Conservation (phyloP, 441 rosid genomes). For the Erodium texanum region DNA sequence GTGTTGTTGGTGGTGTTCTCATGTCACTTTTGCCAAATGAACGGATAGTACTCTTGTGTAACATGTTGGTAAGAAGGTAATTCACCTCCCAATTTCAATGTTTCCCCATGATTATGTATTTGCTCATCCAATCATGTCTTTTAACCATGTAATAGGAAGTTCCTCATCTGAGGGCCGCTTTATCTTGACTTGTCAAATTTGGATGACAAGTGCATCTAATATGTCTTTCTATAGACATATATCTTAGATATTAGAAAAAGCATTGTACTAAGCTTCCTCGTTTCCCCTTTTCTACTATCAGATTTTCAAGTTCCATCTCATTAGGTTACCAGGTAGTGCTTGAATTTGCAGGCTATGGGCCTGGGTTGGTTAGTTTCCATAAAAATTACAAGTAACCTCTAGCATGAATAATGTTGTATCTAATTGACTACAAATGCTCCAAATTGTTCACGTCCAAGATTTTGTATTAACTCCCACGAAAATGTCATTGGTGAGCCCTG, state of each 20-base stretch:
- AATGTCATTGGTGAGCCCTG: no score
- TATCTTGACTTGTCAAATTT: background rate
- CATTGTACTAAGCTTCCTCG: no score
- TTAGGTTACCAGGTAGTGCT: background rate
- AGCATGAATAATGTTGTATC: background rate
- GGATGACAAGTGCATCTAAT: background rate
- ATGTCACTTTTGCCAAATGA: constrained; percentile 77
- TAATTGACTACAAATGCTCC: no score
- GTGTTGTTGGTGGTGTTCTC: constrained; percentile 56
- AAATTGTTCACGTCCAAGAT: no score
- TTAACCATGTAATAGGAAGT: background rate
- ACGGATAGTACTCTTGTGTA: constrained; percentile 70
- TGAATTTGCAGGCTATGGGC: background rate
- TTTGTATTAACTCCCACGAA: no score
- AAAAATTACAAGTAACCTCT: background rate
- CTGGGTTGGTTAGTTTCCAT: background rate
- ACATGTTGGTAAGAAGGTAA: constrained; percentile 88
- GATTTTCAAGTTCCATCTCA: background rate
- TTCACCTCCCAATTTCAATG: constrained; percentile 1
- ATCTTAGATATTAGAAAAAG: no score
- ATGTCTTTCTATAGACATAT: background rate
- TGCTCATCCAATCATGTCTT: background rate
- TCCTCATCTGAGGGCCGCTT: background rate
- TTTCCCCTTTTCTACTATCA: background rate
- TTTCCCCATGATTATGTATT: background rate